A percentile compares a stretch with the other conserved stretches of the same genome.
Conservation (phyloP, 768 basidiomycete species). For the Boletus reticuloceps region DNA sequence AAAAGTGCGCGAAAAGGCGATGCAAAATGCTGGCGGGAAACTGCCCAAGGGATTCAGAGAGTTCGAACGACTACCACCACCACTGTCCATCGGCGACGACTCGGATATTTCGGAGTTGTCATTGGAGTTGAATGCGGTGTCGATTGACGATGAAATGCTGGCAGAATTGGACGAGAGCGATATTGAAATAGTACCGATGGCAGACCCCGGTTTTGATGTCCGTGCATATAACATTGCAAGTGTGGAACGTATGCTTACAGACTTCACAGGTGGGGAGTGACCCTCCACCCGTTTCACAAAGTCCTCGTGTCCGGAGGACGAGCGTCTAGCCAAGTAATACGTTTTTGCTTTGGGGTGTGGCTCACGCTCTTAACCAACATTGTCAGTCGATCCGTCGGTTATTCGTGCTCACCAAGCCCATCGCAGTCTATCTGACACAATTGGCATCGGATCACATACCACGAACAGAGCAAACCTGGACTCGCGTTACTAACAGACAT, state of each 20-base stretch:
- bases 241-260: constrained; percentile 17
- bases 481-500: constrained; percentile 13
- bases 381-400: constrained; percentile 81
- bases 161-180: constrained; percentile 77
- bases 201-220: constrained; percentile 81
- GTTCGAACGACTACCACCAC: constrained; percentile 66
- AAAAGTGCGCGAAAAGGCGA: constrained; percentile 72
- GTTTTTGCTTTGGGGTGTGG: no score
- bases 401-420: constrained; percentile 85
- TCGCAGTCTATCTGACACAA: no score
- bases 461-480: constrained; percentile 23
- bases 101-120: constrained; percentile 85
- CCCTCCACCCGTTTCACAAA: constrained; percentile 53
- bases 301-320: constrained; percentile 89
- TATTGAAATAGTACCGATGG: constrained; percentile 87
- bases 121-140: constrained; percentile 82
- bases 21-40: constrained; percentile 66
- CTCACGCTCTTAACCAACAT: no score
- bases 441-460: no score
- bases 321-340: constrained; percentile 83
- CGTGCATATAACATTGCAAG: constrained; percentile 22
- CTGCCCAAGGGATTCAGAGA: constrained; percentile 71
- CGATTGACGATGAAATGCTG: constrained; percentile 63
- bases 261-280: constrained; percentile 51
- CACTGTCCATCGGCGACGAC: constrained; percentile 75